Evolutionary conservation across 768 basidiomycete genomes (phyloP), one percentile per base, ranked within the genome.

Genomic region (Calocera cornea): DNA sequence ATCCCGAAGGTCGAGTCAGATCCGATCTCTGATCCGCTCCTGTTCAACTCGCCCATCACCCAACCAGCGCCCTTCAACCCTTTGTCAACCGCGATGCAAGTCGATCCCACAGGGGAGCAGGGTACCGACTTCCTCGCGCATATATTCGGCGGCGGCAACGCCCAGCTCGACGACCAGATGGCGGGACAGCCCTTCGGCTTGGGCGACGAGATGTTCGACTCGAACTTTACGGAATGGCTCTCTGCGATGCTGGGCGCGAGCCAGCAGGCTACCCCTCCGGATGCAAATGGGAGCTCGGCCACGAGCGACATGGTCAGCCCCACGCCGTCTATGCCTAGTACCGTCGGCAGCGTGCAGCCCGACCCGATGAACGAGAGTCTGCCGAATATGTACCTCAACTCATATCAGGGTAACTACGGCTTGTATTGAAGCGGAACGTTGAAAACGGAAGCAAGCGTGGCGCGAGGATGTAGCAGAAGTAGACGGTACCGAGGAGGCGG

Each of bases 341-440:
- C 44, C 8, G 44, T 19, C 16, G 19, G 8, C 24, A 47, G 8
- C 19, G 44, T 47, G 44, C 14, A 5, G 5, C 7, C 36, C 36
- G 44, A 47, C 44, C 44, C 16, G 5, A 47, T 47, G 44, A 19
- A 47, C 44, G 8, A 47, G 24, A 22, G 31, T 19, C 14, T 33
- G 54, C 54, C 11, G 54, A 60, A 60, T 60, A 19, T 60, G 27
- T 10, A 16, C 2, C 54, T 60, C 2, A 60, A 60, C 31, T 29
- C 54, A 22, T 60, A 60, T 60, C 54, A 60, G 31, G 54, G 54
- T 2, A 60, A 60, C 54, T 60, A 60, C 31, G 54, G 54, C 14
- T 60, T 60, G 54, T 60, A 29, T 22, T 60, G 54, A 60, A 19
- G 44, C 19, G 44, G 54, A 50, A 16, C 8, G 12, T 7, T 50